Evolutionary conservation across 768 basidiomycete species (phyloP), one percentile per base, ranked within the genome.

Genomic region (Russula vinacea): DNA sequence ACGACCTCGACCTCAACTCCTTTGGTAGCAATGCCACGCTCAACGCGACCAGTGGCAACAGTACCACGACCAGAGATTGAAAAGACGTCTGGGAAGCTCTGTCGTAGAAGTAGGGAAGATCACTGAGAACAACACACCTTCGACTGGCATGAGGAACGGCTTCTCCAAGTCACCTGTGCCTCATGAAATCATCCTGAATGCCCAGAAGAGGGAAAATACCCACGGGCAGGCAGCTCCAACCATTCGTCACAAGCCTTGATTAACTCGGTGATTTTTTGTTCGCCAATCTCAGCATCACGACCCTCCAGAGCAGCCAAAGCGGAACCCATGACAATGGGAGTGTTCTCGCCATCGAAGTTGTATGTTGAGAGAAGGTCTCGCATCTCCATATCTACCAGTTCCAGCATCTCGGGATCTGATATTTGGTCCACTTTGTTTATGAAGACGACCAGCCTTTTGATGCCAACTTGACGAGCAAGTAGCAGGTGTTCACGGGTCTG

Each of bases 371-470:
- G 83, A 13, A 99, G 82, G 73, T 99, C 97, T 64, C 97, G 88
- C 88, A 99, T 99, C 83, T 99, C 97, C 95, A 99, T 98, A 71
- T 99, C 97, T 65, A 99, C 97, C 64, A 99, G 89, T 79, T 97
- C 94, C 62, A 98, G 80, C 94, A 99, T 98, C 82, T 99, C 97
- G 6, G 89, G 86, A 82, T 99, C 97, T 66, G 89, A 85, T 64
- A 98, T 90, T 80, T 89, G 85, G 78, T 99, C 97, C 65, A 99
- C 88, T 79, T 99, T 99, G 89, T 99, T 99, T 77, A 99, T 94
- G 82, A 97, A 99, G 69, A 99, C 97, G 63, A 98, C 94, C 42
- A 99, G 85, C 76, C 88, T 90, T 79, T 95, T 94, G 74, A 99
- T 90, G 68, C 97, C 97, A 68, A 98, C 95, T 79, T 99, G 97